Base-by-base conservation (phyloP, 352 stramenopile species). In the Phytophthora citrophthora region DNA sequence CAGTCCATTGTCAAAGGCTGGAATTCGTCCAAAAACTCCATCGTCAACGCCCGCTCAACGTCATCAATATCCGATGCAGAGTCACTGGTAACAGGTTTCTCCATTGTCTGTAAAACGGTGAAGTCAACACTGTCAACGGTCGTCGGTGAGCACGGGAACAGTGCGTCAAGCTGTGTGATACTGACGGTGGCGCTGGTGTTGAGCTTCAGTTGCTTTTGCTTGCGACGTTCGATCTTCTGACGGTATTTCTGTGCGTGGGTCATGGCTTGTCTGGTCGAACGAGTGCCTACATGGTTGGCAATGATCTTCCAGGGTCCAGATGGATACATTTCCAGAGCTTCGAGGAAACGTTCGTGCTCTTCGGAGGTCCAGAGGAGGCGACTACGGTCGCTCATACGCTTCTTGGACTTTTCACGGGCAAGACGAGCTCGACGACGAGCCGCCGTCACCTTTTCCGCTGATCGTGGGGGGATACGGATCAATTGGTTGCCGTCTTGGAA, bases 221-320 rank as follows among this genome's bases (percentile, higher is more conserved):
- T 74, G 43, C 61, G 56, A 16, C 70, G 66, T 34, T 67, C 61
- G 46, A 76, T 76, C 45, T 70, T 72, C 58, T 76, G 67, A 4
- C 72, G 64, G 43, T 81, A 77, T 52, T 77, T 77, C 34, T 81
- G 72, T 48, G 72, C 72, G 32, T 81, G 72, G n/a, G 72, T 77
- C 69, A 76, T 80, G 3, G 68, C 70, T 63, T 81, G 68, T 10
- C 68, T 67, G 9, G 69, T 76, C 20, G 60, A 78, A 0, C 66
- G 64, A 10, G 69, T 81, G 20, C 64, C 72, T 5, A 81, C 68
- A 18, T 72, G 38, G 18, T 62, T 66, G 41, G 69, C 70, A 27
- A 81, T 74, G 34, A 74, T 20, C n/a, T 77, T 74, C 73, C 73
- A 81, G 24, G 73, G 73, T 4, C 73, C 73, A 4, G 67, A 74